Percentiles rank a stretch among this genome's conserved stretches.
These are phyloP conservation scores for Microsporum canis DNA, from an alignment of 2,329 filamentous ascomycete species.

Conservation along the genomic window DNA sequence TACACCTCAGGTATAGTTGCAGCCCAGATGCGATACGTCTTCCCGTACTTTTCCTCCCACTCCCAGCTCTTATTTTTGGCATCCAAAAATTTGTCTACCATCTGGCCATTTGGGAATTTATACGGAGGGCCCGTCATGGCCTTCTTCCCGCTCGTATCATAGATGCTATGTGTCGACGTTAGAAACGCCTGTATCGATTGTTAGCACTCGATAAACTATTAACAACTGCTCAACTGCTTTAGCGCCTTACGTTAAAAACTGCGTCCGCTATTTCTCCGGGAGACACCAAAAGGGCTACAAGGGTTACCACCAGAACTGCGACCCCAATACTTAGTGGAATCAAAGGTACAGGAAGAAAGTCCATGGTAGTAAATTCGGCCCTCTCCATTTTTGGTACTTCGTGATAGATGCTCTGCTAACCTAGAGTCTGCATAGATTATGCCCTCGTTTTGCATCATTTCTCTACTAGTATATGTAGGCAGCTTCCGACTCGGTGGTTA, in stretches of 20 bases:
- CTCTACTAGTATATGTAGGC: background rate
- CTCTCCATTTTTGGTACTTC: too few species aligned
- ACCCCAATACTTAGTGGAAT: background rate
- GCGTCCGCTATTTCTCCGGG: background rate
- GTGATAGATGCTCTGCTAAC: too few species aligned
- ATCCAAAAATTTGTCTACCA: background rate
- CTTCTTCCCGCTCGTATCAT: background rate
- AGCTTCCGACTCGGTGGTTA: background rate
- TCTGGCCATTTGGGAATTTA: slow-evolving; percentile 2
- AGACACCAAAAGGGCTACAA: background rate
- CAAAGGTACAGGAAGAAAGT: background rate
- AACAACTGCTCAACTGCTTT: background rate
- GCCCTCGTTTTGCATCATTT: background rate
- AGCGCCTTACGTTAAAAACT: background rate
- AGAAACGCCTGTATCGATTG: background rate
- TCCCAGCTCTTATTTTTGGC: background rate
- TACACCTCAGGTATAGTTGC: slow-evolving; percentile 1
- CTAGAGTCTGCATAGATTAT: too few species aligned
- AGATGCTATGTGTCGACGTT: background rate
- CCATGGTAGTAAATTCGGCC: background rate
- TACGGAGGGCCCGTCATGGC: background rate
- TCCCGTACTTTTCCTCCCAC: slow-evolving; percentile 5
- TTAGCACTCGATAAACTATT: background rate
- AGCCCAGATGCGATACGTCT: slow-evolving; percentile 3
- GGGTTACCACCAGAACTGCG: too few species aligned